Conservation (phyloP, 176 grass and related monocot species). For the Juncus inflexus region DNA sequence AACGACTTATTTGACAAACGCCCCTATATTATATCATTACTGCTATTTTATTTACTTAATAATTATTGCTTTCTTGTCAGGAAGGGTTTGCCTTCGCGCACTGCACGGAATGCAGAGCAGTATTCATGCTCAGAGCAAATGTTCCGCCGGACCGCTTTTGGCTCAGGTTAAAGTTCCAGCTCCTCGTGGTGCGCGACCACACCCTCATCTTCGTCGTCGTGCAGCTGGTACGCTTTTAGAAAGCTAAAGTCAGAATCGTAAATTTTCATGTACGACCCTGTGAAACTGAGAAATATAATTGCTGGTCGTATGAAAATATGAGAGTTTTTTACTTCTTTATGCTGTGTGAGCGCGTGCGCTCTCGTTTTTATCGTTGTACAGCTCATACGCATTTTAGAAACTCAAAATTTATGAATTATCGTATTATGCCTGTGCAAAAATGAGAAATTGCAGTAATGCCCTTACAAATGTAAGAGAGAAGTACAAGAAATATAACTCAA, state of each 20-base stretch:
- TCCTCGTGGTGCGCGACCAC: slow-evolving; percentile 88
- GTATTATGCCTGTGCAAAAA: not conserved
- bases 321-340: no score
- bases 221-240: slow-evolving; percentile 59
- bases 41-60: slow-evolving; percentile 17
- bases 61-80: slow-evolving; percentile 38
- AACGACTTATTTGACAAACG: not conserved
- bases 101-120: slow-evolving; percentile 89
- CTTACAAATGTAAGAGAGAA: not conserved
- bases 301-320: no score
- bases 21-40: not conserved
- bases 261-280: no score
- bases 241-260: not conserved
- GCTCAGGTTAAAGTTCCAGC: slow-evolving; percentile 83
- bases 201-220: slow-evolving; percentile 90
- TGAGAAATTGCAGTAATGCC: not conserved
- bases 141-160: slow-evolving; percentile 93
- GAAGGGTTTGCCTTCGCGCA: slow-evolving; percentile 99
- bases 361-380: no score
- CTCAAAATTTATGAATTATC: no score
- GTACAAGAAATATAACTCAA: no score
- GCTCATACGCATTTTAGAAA: no score
- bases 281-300: no score
- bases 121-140: slow-evolving; percentile 83
- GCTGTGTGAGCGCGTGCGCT: no score